phyloP scores from a whole-genome alignment of 78 protist species.

The Pigoraptor vietnamica region DNA sequence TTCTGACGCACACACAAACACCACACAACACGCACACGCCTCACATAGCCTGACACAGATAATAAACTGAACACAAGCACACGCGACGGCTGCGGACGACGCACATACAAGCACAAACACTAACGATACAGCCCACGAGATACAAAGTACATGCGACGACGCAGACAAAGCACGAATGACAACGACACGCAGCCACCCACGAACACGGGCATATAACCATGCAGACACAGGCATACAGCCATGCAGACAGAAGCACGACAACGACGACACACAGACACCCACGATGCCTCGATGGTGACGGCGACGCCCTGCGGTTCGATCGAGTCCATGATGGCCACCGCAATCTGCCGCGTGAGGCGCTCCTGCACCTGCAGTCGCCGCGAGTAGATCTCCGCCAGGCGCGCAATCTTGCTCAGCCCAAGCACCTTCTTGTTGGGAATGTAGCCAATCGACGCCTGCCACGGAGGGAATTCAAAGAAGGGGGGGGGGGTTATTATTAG shows the following conservation, averaged over 20 bases:
- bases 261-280: background rate
- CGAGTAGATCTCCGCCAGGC: constrained; percentile 76
- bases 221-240: no score
- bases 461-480: no score
- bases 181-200: background rate
- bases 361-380: constrained; percentile 84
- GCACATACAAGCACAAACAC: no score
- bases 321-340: constrained; percentile 61
- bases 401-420: constrained; percentile 89
- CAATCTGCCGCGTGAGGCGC: constrained; percentile 85
- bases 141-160: background rate
- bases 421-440: constrained; percentile 81
- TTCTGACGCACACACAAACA: no score
- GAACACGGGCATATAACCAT: no score
- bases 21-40: no score
- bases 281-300: constrained; percentile 80
- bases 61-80: no score
- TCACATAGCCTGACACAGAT: no score
- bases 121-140: background rate
- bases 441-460: constrained; percentile 70
- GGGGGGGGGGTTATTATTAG: no score
- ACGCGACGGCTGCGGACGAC: no score
- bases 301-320: constrained; percentile 85
- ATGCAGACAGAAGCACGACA: no score
- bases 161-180: background rate